phyloP scores from a whole-genome alignment of 176 grass and related monocot species.

The Oryza coarctata region DNA sequence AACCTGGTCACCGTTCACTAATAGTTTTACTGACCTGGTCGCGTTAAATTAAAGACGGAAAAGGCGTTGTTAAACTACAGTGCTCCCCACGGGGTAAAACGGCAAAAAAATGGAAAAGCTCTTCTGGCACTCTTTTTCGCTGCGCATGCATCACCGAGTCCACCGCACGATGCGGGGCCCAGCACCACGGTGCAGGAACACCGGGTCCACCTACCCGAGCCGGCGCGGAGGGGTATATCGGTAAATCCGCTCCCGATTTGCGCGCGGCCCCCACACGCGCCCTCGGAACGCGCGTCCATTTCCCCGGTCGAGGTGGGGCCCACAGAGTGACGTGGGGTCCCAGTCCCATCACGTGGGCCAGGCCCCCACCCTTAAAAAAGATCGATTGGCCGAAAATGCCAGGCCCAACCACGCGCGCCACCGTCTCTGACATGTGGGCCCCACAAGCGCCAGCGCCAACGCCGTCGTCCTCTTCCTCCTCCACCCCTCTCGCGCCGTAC shows the following conservation, averaged over 20 bases:
- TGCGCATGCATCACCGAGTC: background rate
- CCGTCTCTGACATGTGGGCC: background rate
- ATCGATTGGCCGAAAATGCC: background rate
- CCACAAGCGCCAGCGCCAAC: background rate
- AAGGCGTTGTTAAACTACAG: background rate
- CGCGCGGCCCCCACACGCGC: background rate
- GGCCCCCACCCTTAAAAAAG: too few relatives aligned
- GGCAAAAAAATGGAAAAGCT: background rate
- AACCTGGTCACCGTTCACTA: too few relatives aligned
- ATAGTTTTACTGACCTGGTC: too few relatives aligned
- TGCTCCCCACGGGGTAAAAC: slow-evolving; percentile 1
- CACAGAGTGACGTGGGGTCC: background rate
- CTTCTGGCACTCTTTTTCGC: background rate
- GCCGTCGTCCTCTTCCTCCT: background rate
- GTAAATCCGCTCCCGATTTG: background rate
- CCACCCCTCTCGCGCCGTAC: too few relatives aligned
- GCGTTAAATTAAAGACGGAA: background rate
- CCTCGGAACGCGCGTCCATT: background rate
- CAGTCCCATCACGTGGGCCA: background rate
- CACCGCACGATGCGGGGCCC: background rate
- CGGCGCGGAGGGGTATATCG: background rate
- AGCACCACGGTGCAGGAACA: background rate
- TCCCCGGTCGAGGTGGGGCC: background rate
- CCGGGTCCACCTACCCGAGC: background rate
- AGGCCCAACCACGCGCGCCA: background rate